Evolutionary conservation across 176 grass and related monocot genomes (phyloP), one percentile per base, ranked within the genome.

Genomic region (Eleusine coracana): DNA sequence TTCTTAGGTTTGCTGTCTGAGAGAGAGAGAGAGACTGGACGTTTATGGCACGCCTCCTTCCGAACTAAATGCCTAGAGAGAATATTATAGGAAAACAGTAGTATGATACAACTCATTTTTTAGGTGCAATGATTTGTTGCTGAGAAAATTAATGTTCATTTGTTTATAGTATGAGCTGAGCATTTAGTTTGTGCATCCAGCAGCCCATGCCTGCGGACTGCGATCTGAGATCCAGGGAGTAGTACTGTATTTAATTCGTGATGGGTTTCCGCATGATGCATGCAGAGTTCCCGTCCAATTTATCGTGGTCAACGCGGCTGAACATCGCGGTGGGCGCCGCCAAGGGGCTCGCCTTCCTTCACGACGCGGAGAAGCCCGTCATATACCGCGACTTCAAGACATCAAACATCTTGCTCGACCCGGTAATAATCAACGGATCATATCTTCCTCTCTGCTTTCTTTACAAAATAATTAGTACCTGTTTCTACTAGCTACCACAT

Each of bases 311-410:
- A 46, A 93, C 90, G 64, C 83, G 93, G 37, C 29, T 96, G 37
- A 89, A 93, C 75, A 96, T 96, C 69, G 88, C 83, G 18, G 88
- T 96, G 7, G 93, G 93, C 82, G 90, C 93, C 50, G 90, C 93
- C 51, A 93, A 91, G 86, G 93, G 93, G 3, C 82, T 96, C 17
- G 90, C 86, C 31, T 96, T 96, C 80, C 93, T 96, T 66, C 93
- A 96, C 55, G 73, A 87, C 61, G 83, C 86, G 1, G 91, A 93
- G 77, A 91, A 96, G 58, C 93, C 93, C 34, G 91, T 96, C 78
- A 96, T 96, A 79, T 96, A 96, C 58, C 88, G 93, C 11, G 93
- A 96, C 80, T 96, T 96, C 82, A 96, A 96, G 85, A 75, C 93
- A 0, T 96, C 93, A 17, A 96, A 96, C 77, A 91, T 96, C 55